A percentile compares a stretch with the other conserved stretches of the same genome.
Evolutionary conservation across 306 rosid species (phyloP).

Genomic region (Luffa acutangula): DNA sequence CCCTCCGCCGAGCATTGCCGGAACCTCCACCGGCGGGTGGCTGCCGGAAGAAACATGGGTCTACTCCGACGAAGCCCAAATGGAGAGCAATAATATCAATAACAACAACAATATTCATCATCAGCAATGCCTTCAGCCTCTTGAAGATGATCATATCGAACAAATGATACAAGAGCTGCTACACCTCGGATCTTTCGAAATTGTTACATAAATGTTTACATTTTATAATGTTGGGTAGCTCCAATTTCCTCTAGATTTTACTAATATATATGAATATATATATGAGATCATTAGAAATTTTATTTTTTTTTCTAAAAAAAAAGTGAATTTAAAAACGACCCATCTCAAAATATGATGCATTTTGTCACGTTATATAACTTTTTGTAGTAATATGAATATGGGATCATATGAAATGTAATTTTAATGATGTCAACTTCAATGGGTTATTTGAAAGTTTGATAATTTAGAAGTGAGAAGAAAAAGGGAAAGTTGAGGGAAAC

Average conservation of each 20-base stretch:
- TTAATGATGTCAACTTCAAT: neutral
- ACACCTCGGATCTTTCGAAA: slow-evolving; percentile 59
- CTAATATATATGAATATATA: neutral
- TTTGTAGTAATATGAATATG: neutral
- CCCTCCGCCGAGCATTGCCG: slow-evolving; percentile 5
- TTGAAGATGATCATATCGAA: slow-evolving; percentile 75
- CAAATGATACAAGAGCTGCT: slow-evolving; percentile 85
- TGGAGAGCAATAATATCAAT: neutral
- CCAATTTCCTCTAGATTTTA: neutral
- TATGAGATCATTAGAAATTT: neutral
- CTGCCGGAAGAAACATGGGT: slow-evolving; percentile 5
- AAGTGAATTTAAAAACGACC: neutral
- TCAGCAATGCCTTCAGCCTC: slow-evolving; percentile 35
- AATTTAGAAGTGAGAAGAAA: neutral
- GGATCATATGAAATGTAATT: neutral
- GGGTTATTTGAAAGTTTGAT: neutral
- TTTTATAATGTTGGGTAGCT: neutral
- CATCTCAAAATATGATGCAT: neutral
- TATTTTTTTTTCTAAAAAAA: no score
- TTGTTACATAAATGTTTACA: neutral
- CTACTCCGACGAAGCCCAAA: neutral
- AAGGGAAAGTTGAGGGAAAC: neutral
- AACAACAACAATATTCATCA: neutral
- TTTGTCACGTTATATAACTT: neutral
- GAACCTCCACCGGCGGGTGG: slow-evolving; percentile 13